Conservation (phyloP, 108 stramenopile genomes). For the Cyclostephanos tholiformis region DNA sequence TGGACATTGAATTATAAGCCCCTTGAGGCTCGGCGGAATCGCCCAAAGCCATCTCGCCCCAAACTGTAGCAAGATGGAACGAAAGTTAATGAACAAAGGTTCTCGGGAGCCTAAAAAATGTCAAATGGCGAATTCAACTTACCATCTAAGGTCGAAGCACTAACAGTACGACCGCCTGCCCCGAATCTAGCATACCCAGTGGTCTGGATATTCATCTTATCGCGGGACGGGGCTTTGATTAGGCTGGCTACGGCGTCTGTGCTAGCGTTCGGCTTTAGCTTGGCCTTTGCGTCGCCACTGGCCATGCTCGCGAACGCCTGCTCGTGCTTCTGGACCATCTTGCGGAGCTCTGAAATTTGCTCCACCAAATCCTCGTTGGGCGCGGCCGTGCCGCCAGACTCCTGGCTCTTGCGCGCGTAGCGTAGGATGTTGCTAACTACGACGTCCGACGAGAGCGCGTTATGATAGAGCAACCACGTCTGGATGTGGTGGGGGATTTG, state of each 20-base stretch:
- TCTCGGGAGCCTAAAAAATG: neutral
- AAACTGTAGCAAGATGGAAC: slow-evolving; percentile 47
- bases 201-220: slow-evolving; percentile 34
- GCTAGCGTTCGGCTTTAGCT: slow-evolving; percentile 38
- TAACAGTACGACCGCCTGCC: slow-evolving; percentile 32
- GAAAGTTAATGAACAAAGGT: neutral
- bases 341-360: slow-evolving; percentile 87
- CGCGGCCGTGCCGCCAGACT: slow-evolving; percentile 72
- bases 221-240: slow-evolving; percentile 30
- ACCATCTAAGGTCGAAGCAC: slow-evolving; percentile 37
- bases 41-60: slow-evolving; percentile 87
- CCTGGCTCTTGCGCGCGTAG: slow-evolving; percentile 90
- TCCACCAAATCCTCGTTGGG: slow-evolving; percentile 80
- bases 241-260: slow-evolving; percentile 55
- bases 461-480: slow-evolving; percentile 98
- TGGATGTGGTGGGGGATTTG: slow-evolving; percentile 89
- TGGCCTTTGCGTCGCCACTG: slow-evolving; percentile 24
- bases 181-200: slow-evolving; percentile 25
- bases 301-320: slow-evolving; percentile 66
- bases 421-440: slow-evolving; percentile 96
- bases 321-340: slow-evolving; percentile 85
- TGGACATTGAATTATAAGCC: slow-evolving; percentile 26
- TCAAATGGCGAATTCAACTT: slow-evolving; percentile 5
- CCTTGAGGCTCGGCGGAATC: slow-evolving; percentile 41
- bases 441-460: slow-evolving; percentile 93